These are phyloP conservation scores for Heliosperma pusillum DNA, from an alignment of 148 eudicot species.

Conservation along the genomic window DNA sequence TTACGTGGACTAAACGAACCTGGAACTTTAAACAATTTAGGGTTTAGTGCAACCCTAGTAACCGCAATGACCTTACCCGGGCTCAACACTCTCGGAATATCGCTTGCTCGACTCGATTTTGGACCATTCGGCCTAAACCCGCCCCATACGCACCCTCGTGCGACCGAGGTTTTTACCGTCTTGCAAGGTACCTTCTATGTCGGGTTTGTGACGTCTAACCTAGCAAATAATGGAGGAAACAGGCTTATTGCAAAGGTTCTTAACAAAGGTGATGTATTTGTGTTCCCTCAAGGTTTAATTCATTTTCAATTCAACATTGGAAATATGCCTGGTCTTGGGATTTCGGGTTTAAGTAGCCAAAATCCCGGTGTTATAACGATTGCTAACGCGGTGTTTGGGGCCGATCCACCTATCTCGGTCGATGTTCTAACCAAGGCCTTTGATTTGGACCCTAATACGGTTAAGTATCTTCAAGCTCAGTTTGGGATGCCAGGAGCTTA, in stretches of 20 bases:
- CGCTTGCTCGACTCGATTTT: slow-evolving; percentile 6
- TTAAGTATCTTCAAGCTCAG: slow-evolving; percentile 6
- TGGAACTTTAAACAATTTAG: neutral
- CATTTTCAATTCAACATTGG: slow-evolving; percentile 6
- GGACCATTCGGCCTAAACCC: slow-evolving; percentile 6
- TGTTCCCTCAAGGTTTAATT: slow-evolving; percentile 6
- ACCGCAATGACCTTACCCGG: slow-evolving; percentile 10
- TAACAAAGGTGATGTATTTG: neutral
- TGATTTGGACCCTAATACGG: neutral
- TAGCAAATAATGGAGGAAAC: slow-evolving; percentile 9
- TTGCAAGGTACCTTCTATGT: neutral
- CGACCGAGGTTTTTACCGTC: slow-evolving; percentile 6
- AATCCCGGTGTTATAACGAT: neutral
- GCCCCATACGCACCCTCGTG: slow-evolving; percentile 7
- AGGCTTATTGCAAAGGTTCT: neutral
- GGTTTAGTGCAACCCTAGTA: slow-evolving; percentile 14
- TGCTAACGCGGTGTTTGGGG: slow-evolving; percentile 8
- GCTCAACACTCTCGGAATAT: slow-evolving; percentile 1
- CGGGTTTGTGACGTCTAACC: slow-evolving; percentile 5
- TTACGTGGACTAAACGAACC: neutral
- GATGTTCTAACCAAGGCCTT: slow-evolving; percentile 9
- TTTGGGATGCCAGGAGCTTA: slow-evolving; percentile 1
- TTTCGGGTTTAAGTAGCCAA: slow-evolving; percentile 9
- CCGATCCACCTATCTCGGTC: slow-evolving; percentile 2
- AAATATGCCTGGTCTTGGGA: neutral